Evolutionary conservation across 805 yeast species (phyloP).

Genomic region (Allodekkera sacchari): DNA sequence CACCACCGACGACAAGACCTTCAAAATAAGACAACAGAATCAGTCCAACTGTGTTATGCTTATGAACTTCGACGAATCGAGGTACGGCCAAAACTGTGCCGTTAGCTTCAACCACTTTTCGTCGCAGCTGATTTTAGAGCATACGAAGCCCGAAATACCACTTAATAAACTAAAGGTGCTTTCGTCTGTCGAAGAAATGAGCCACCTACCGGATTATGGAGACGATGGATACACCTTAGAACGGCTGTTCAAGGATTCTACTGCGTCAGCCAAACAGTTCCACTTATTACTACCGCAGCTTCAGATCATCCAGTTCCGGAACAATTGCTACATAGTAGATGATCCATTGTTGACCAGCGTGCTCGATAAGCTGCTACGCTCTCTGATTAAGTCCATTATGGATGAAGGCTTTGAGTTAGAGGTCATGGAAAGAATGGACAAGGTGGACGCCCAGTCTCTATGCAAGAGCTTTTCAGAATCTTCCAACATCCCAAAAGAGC

Average conservation of each 20-base stretch:
- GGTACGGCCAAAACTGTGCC: too few relatives aligned
- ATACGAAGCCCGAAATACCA: background rate
- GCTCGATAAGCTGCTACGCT: slow-evolving; percentile 3
- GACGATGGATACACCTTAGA: slow-evolving; percentile 1
- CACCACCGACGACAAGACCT: slow-evolving; percentile 52
- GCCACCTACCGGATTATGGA: background rate
- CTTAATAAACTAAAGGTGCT: background rate
- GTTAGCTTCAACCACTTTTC: slow-evolving; percentile 5
- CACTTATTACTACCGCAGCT: background rate
- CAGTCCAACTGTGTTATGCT: slow-evolving; percentile 81
- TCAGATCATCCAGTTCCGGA: slow-evolving; percentile 1
- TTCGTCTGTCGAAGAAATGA: background rate
- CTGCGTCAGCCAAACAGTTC: slow-evolving; percentile 4
- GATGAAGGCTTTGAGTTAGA: slow-evolving; percentile 2
- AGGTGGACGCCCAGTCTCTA: background rate
- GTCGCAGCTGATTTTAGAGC: slow-evolving; percentile 5
- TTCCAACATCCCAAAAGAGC: background rate
- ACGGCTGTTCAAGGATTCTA: slow-evolving; percentile 9
- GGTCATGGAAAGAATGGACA: slow-evolving; percentile 5
- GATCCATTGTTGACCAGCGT: slow-evolving; percentile 2
- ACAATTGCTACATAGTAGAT: slow-evolving; percentile 2
- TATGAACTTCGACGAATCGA: slow-evolving; percentile 19
- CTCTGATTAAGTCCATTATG: slow-evolving; percentile 1
- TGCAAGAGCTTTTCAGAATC: too few relatives aligned
- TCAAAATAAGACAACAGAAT: slow-evolving; percentile 64